Evolutionary conservation across 1,284 basidiomycete species (phyloP), one percentile per base, ranked within the genome.

Genomic region (Apiotrichum gracile): DNA sequence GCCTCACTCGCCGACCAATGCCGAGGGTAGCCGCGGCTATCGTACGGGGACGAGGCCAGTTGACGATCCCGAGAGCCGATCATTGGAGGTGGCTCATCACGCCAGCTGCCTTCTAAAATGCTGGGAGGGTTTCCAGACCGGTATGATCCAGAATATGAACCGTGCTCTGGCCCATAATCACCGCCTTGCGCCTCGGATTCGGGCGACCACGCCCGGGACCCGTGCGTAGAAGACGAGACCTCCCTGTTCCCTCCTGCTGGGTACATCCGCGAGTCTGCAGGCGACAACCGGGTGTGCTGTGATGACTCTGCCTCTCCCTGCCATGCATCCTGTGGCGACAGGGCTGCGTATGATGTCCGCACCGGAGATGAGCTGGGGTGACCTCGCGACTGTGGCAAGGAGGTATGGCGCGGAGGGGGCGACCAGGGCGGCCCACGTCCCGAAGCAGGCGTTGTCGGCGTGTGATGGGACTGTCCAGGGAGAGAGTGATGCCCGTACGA

Each of bases 1-100:
- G 47, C 17, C 16, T 55, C 57, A 5, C 54, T 49, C 4, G 54
- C 37, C 3, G 51, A 47, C 57, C 57, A 59, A 2, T 51, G 51
- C 2, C 51, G 49, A 6, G 35, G 22, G 37, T 48, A 37, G 8
- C 29, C 25, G 3, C 54, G 46, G 25, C 56, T 51, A 51, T 48
- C 54, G 38, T 53, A 48, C 3, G 47, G 46, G 1, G 54, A 22
- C 16, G 54, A 35, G 24, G 35, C 40, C 1, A 52, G 42, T 4
- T n/a, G n/a, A n/a, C 56, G 52, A 5, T 43, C 46, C 1, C 43
- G 43, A 4, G n/a, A 7, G 16, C 21, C 43, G 4, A 16, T 13
- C 4, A 45, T n/a, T 2, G 43, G 31, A 26, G 13, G 43, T 13
- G 48, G 50, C 31, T 5, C 14, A 13, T 37, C 44, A 4, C 45